Evolutionary conservation across 148 eudicot species (phyloP).

Genomic region (Oxyria digyna): DNA sequence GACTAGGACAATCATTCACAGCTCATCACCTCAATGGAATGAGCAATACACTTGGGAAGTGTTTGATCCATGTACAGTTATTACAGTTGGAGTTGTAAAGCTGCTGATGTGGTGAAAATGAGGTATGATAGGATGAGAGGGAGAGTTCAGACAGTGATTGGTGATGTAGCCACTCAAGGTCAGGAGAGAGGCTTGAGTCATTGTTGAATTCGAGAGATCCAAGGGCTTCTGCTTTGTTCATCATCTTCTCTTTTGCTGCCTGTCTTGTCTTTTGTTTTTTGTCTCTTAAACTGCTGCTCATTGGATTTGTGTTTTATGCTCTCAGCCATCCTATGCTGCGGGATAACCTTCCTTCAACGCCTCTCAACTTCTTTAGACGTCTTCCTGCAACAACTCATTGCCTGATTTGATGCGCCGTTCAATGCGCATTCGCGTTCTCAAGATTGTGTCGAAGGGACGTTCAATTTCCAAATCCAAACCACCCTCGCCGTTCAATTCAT

Average conservation of each 20-base stretch:
- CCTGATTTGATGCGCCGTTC: slow-evolving; percentile 16
- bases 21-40: slow-evolving; percentile 29
- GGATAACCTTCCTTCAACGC: slow-evolving; percentile 17
- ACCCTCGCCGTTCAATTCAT: too few species aligned
- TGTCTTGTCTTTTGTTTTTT: slow-evolving; percentile 13
- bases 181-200: slow-evolving; percentile 28
- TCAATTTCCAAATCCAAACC: too few species aligned
- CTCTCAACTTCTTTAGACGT: slow-evolving; percentile 25
- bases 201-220: slow-evolving; percentile 35
- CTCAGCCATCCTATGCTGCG: slow-evolving; percentile 22
- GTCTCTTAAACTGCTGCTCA: slow-evolving; percentile 6
- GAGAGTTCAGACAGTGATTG: slow-evolving; percentile 17
- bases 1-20: slow-evolving; percentile 26
- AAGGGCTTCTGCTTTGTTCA: slow-evolving; percentile 30
- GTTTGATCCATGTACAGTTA: slow-evolving; percentile 31
- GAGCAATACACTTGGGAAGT: slow-evolving; percentile 41
- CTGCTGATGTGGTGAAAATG: slow-evolving; percentile 11
- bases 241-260: slow-evolving; percentile 13
- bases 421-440: too few species aligned
- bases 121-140: slow-evolving; percentile 27
- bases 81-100: slow-evolving; percentile 22
- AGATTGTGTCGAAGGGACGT: too few species aligned
- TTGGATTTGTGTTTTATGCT: slow-evolving; percentile 3
- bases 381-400: slow-evolving; percentile 26
- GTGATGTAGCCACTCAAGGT: slow-evolving; percentile 28